Base-by-base conservation (phyloP, 352 stramenopile species). In the Thalassiosira livingstoniorum region DNA sequence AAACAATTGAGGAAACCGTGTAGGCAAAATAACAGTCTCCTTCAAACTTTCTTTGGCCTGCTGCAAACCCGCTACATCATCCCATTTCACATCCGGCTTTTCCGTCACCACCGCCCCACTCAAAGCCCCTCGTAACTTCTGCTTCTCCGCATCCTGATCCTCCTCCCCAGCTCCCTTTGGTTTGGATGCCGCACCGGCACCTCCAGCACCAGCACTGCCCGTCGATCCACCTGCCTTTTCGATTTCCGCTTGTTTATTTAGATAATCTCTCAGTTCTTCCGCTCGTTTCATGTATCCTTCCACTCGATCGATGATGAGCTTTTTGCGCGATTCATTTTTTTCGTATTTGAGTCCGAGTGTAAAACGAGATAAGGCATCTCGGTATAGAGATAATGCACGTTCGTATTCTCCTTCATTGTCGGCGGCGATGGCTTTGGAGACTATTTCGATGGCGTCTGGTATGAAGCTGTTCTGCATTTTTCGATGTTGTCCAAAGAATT, bases 21-120 rank as follows among this genome's bases (percentile, higher is more conserved):
- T 82, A 1, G 97, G 97, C 34, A 99, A 90, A 62, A 99, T 99
- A 7, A 99, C 85, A 5, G 83, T 89, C 74, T 99, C 97, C 87
- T 99, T 99, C 31, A 99, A 86, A 23, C 97, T 96, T 29, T 98
- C 96, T 82, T 99, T 99, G 0, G 97, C 98, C 35, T 90, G 85
- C 42, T 97, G 95, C 32, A 99, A 87, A 39, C 97, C 98, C 27
- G 98, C 97, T 43, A 99, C 97, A 79, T 99, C 97, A 31, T 98
- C 95, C 92, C 92, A 95, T 73, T 98, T 97, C 18, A 99, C 95
- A 85, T 98, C 98, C 0, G 97, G 97, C 70, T 95, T 95, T 27
- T 95, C 83, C 21, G 85, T 92, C 74, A 96, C 91, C 31, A 97
- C 94, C 31, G 82, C 93, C 92, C 95, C 97, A 32, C 94, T 93